Evolutionary conservation across 805 yeast species (phyloP).

Genomic region (Candida parachauliodes): DNA sequence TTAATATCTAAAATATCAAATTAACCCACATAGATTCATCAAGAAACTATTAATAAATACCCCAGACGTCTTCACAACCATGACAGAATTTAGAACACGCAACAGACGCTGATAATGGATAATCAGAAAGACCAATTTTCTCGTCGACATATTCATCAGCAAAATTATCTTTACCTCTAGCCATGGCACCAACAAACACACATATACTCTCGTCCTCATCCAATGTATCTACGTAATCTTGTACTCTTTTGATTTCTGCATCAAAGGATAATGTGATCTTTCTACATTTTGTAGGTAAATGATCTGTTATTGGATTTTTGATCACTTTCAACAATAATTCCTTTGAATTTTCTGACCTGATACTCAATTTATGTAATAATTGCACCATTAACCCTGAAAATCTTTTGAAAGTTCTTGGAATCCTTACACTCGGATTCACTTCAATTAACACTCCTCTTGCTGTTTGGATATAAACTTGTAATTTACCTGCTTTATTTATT

Average conservation of each 20-base stretch:
- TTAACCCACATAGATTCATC: neutral
- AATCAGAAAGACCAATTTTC: constrained; percentile 91
- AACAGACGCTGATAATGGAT: constrained; percentile 94
- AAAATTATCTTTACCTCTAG: constrained; percentile 94
- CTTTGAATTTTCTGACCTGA: constrained; percentile 91
- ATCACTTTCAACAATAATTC: constrained; percentile 91
- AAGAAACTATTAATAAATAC: constrained; percentile 52
- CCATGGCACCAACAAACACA: constrained; percentile 99
- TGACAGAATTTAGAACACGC: constrained; percentile 98
- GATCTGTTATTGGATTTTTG: constrained; percentile 96
- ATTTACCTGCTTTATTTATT: constrained; percentile 92
- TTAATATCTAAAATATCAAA: too few species aligned
- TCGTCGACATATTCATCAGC: constrained; percentile 98
- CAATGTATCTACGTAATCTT: constrained; percentile 76
- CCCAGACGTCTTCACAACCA: constrained; percentile 99
- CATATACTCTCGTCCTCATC: constrained; percentile 91
- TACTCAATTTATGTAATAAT: constrained; percentile 84
- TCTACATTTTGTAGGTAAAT: constrained; percentile 92
- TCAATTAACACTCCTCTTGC: constrained; percentile 93
- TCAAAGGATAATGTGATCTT: constrained; percentile 90
- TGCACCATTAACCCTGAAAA: constrained; percentile 98
- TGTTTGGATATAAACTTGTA: constrained; percentile 95
- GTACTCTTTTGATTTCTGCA: constrained; percentile 82
- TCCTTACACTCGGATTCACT: constrained; percentile 93
- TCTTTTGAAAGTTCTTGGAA: constrained; percentile 97